These are phyloP conservation scores for Citropsis articulata DNA, from an alignment of 345 rosid species.

Conservation along the genomic window DNA sequence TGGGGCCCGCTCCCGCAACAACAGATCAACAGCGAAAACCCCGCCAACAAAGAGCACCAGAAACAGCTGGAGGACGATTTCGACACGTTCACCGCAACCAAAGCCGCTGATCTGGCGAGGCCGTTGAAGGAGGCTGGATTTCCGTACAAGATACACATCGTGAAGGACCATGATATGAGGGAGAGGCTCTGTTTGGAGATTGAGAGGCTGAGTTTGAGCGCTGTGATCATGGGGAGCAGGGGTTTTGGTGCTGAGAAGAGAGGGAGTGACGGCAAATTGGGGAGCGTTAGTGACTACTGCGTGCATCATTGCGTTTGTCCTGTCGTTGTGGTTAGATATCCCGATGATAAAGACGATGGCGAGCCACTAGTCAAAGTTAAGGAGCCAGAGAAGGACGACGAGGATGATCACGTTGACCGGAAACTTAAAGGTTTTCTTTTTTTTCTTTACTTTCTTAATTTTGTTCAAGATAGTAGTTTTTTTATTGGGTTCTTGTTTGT, in stretches of 20 bases:
- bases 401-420: constrained; percentile 20
- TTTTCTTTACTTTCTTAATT: neutral
- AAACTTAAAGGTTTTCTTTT: constrained; percentile 40
- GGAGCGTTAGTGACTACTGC: constrained; percentile 92
- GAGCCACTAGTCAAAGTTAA: constrained; percentile 42
- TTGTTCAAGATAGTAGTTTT: neutral
- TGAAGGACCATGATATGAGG: constrained; percentile 93
- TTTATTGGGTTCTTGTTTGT: neutral
- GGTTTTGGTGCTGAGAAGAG: constrained; percentile 80
- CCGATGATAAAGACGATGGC: constrained; percentile 55
- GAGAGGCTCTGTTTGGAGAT: constrained; percentile 91
- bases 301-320: constrained; percentile 92
- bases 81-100: constrained; percentile 66
- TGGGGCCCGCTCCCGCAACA: constrained; percentile 90
- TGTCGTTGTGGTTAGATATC: constrained; percentile 80
- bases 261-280: constrained; percentile 78
- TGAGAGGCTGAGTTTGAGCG: constrained; percentile 72
- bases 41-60: constrained; percentile 12
- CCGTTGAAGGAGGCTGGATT: constrained; percentile 80
- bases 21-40: neutral
- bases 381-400: constrained; percentile 11
- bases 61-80: constrained; percentile 66
- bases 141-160: constrained; percentile 89
- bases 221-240: constrained; percentile 87
- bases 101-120: constrained; percentile 68